Percentiles rank a stretch among this genome's conserved stretches.
phyloP scores from a whole-genome alignment of 441 rosid species.

The Gossypium lobatum region DNA sequence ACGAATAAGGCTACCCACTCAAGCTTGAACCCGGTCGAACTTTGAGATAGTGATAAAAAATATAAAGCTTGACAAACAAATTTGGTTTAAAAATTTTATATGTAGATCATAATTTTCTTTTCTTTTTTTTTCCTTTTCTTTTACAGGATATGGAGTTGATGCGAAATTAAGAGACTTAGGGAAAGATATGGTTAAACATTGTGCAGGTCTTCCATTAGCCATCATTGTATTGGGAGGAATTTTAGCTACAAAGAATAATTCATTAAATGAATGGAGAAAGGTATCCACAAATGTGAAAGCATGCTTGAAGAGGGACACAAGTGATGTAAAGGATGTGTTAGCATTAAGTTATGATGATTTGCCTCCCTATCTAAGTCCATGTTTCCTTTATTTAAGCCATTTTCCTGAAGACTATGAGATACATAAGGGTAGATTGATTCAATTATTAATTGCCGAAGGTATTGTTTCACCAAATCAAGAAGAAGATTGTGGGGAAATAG shows the following conservation, averaged over 20 bases:
- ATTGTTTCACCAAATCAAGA: slow-evolving; percentile 9
- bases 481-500: not conserved
- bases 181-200: slow-evolving; percentile 1
- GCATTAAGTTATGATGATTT: not conserved
- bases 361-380: slow-evolving; percentile 18
- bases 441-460: slow-evolving; percentile 26
- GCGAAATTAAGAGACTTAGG: slow-evolving; percentile 7
- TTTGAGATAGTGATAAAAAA: no score
- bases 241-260: not conserved
- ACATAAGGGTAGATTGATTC: not conserved
- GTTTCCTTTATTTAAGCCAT: slow-evolving; percentile 30
- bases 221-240: slow-evolving; percentile 9
- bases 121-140: not conserved
- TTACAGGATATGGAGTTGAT: not conserved
- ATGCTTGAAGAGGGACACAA: not conserved
- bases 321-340: no score
- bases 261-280: not conserved
- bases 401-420: slow-evolving; percentile 23
- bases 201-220: slow-evolving; percentile 14
- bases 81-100: no score
- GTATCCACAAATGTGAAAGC: not conserved
- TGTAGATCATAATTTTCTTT: no score
- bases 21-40: no score
- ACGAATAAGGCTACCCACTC: no score
- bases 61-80: no score